phyloP scores from a whole-genome alignment of 2,329 filamentous ascomycete genomes.

The Fonsecaea erecta region DNA sequence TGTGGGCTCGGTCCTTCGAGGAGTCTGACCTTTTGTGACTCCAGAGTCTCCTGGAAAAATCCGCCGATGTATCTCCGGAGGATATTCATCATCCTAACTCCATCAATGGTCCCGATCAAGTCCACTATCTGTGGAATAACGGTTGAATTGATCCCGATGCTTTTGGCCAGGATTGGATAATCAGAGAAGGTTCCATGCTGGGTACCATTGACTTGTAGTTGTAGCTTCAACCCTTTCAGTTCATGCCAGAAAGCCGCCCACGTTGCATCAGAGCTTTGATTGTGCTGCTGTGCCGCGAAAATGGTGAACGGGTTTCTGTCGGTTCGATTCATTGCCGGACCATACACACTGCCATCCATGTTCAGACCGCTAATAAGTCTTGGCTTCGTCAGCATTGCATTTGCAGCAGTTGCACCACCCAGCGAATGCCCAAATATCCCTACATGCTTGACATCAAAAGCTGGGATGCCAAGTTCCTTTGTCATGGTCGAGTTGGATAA shows the following conservation, averaged over 20 bases:
- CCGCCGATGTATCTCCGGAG: constrained; percentile 30
- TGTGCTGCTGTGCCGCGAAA: constrained; percentile 27
- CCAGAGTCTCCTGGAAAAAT: constrained; percentile 31
- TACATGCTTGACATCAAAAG: constrained; percentile 13
- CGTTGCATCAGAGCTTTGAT: constrained; percentile 23
- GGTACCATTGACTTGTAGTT: constrained; percentile 26
- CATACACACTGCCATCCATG: constrained; percentile 44
- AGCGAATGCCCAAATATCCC: constrained; percentile 45
- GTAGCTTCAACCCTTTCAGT: constrained; percentile 26
- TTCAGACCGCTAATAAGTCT: constrained; percentile 42
- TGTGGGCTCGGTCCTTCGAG: constrained; percentile 27
- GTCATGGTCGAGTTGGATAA: constrained; percentile 13
- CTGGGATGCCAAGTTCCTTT: constrained; percentile 14
- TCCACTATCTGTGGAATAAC: constrained; percentile 7
- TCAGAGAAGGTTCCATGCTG: constrained; percentile 36
- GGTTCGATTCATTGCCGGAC: constrained; percentile 20
- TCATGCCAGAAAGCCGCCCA: constrained; percentile 34
- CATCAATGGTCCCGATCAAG: constrained; percentile 31
- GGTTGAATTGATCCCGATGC: constrained; percentile 19
- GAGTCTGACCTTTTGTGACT: constrained; percentile 24
- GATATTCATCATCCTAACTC: constrained; percentile 26
- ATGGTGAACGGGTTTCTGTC: constrained; percentile 31
- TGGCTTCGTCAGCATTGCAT: constrained; percentile 35
- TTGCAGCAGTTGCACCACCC: constrained; percentile 43
- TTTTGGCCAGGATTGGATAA: constrained; percentile 31